Base-by-base conservation (phyloP, 306 rosid species). In the Malus orientalis region DNA sequence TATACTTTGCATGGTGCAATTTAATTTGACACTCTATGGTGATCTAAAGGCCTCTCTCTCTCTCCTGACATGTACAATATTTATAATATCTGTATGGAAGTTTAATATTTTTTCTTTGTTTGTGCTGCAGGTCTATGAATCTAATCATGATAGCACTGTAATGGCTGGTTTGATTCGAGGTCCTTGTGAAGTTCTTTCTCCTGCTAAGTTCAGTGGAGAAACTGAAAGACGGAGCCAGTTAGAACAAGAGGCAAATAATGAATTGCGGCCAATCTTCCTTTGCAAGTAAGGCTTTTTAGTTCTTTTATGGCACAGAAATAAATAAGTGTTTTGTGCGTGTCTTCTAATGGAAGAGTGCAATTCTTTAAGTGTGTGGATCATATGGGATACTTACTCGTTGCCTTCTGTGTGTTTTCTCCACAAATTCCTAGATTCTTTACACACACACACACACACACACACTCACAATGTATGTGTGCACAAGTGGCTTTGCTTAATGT, bases 161-260 rank as follows among this genome's bases (percentile, higher is more conserved):
- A 86, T 82, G 92, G 93, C 84, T 69, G 89, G 91, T 63, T 78
- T 83, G 75, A 88, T 96, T 79, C 89, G 65, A 74, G 96, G 99
- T 44, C 96, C 85, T 10, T 92, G 99, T 71, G 87, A 88, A 87
- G 92, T 96, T 84, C 93, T 96, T 65, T 88, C 97, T 69, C 83
- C 81, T 36, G 78, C 82, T 23, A 88, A 92, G 84, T 96, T 88
- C 81, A 74, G 80, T 58, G 90, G 85, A 84, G 98, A 96, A 89
- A 85, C 49, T 76, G 93, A 86, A 81, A 85, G 89, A 71, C 84
- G 88, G 74, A 80, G 69, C 33, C 93, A 80, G 69, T 76, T 84
- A 71, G 84, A 82, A 45, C 73, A 14, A 67, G 89, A 80, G 36
- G 86, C 80, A 79, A 81, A 78, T 73, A 70, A 76, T 78, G 79